Evolutionary conservation across 2,329 filamentous ascomycete species (phyloP), one percentile per base, ranked within the genome.

Genomic region (Phaeomoniella chlamydospora): DNA sequence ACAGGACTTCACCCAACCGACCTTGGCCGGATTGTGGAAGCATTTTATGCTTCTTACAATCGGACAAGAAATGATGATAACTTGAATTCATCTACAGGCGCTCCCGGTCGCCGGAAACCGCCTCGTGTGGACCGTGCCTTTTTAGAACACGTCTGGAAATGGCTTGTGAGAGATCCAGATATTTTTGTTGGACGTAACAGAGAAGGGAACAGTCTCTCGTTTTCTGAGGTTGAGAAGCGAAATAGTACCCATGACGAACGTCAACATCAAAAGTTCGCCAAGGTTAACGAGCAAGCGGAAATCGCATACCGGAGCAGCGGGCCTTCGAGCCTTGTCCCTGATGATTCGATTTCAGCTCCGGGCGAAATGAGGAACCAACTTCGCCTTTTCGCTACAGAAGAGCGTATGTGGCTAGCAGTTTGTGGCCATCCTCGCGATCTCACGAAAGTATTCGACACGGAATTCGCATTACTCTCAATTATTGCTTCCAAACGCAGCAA

Each of bases 381-480:
- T 43, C 59, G 61, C 22, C 52, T 74, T 5, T 66, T 58, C 46
- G 67, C 71, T 5, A 72, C 64, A 4, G 58, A 68, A 42, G 64
- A 72, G 36, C 61, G 70, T 22, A 66, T 68, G 16, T 79, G 74
- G 72, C 59, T 67, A 38, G 69, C 72, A 5, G 55, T 78, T 35
- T 62, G 74, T 10, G 74, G 73, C 2, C 74, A 78, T 51, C 63
- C 63, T 14, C 63, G 67, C 15, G 73, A 79, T 45, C 54, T 61
- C 12, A 62, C 59, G 33, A 68, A 65, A 41, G 56, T 77, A 3
- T 60, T 68, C 1, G 53, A 56, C 0, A 58, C 67, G 37, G 70
- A 77, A 43, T 77, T 76, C 42, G 56, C 58, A 10, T 54, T 73
- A 13, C 54, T 79, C 2, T 71, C 68, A 6, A 64, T 75, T 35